These are phyloP conservation scores for Penicillium samsonianum DNA, from an alignment of 495 filamentous ascomycete species.

Conservation along the genomic window DNA sequence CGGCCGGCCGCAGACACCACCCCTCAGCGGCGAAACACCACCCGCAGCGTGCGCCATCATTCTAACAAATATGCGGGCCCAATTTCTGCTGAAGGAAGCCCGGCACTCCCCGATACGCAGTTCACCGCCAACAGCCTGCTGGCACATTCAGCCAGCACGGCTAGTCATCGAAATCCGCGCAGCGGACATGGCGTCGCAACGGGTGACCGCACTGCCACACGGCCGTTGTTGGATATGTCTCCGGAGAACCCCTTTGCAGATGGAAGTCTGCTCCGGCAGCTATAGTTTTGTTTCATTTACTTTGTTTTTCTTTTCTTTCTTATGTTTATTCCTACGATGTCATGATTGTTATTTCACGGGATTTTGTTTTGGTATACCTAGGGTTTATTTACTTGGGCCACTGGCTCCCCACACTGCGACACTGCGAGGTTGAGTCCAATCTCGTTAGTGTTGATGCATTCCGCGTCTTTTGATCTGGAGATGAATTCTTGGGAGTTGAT, in stretches of 20 bases:
- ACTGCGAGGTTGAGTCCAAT: background rate
- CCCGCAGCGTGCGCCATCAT: conserved; percentile 29
- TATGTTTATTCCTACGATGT: background rate
- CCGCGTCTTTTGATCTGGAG: background rate
- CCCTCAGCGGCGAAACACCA: conserved; percentile 35
- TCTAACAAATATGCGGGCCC: conserved; percentile 18
- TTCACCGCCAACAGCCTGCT: conserved; percentile 45
- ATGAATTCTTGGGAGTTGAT: background rate
- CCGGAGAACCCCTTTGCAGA: conserved; percentile 53
- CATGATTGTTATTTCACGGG: conserved; percentile 2
- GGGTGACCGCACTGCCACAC: conserved; percentile 50
- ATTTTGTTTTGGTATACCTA: background rate
- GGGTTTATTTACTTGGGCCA: background rate
- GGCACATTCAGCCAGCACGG: conserved; percentile 25
- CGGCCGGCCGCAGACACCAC: conserved; percentile 27
- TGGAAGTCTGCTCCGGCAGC: conserved; percentile 53
- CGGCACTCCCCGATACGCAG: conserved; percentile 24
- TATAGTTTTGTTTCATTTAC: conserved; percentile 14
- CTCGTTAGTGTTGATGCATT: background rate
- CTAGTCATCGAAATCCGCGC: conserved; percentile 24
- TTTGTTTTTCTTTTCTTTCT: background rate
- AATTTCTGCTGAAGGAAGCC: conserved; percentile 21
- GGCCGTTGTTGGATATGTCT: conserved; percentile 58
- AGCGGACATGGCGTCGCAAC: conserved; percentile 56
- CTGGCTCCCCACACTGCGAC: background rate